These are phyloP conservation scores for Fusarium pininemorale DNA, from an alignment of 2,329 filamentous ascomycete species.

Conservation along the genomic window DNA sequence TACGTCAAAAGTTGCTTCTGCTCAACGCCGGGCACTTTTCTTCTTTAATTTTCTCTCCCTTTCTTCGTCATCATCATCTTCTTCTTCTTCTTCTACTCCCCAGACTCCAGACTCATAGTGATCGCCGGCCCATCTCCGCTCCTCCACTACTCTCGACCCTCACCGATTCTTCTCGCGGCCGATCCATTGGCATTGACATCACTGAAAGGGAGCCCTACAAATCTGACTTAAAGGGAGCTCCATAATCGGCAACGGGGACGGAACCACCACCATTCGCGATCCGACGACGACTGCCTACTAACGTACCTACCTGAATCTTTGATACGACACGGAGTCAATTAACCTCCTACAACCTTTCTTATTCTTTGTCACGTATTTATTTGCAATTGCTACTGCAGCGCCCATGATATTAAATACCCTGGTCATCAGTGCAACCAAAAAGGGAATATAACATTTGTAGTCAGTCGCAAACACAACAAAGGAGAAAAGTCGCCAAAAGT, in stretches of 20 bases:
- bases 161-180: constrained; percentile 33
- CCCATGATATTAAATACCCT: constrained; percentile 32
- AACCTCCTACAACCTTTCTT: constrained; percentile 9
- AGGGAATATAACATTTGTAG: constrained; percentile 22
- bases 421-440: constrained; percentile 28
- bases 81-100: neutral
- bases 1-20: constrained; percentile 28
- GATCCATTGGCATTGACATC: constrained; percentile 36
- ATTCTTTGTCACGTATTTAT: neutral
- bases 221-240: constrained; percentile 27
- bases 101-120: constrained; percentile 10
- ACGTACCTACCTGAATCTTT: neutral
- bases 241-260: constrained; percentile 18
- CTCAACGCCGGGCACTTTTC: neutral
- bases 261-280: constrained; percentile 11
- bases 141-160: constrained; percentile 24
- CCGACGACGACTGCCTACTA: neutral
- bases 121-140: constrained; percentile 29
- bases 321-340: constrained; percentile 1
- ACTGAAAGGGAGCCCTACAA: constrained; percentile 14
- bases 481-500: neutral
- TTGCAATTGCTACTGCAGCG: constrained; percentile 9
- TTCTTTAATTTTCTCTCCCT: constrained; percentile 13
- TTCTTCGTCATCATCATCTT: neutral
- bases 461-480: constrained; percentile 27